Evolutionary conservation across 1,284 basidiomycete species (phyloP).

Genomic region (Pseudozyma sp.): DNA sequence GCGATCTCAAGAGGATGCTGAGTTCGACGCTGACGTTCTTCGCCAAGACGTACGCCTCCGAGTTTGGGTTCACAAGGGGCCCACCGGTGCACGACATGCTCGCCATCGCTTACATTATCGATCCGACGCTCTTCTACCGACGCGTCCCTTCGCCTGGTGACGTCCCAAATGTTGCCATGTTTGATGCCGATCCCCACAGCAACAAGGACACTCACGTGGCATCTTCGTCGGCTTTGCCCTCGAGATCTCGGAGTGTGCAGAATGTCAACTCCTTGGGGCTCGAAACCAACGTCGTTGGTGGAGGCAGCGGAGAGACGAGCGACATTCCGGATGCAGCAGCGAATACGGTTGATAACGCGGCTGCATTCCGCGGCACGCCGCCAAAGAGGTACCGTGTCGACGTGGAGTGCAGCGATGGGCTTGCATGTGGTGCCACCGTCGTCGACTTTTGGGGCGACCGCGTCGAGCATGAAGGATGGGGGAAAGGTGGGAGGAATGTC

Average conservation of each 20-base stretch:
- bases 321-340: slow-evolving; percentile 12
- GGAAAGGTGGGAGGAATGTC: slow-evolving; percentile 54
- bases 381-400: slow-evolving; percentile 56
- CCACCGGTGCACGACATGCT: slow-evolving; percentile 64
- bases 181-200: slow-evolving; percentile 41
- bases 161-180: slow-evolving; percentile 25
- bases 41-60: slow-evolving; percentile 48
- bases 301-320: slow-evolving; percentile 17
- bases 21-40: slow-evolving; percentile 60
- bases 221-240: not conserved
- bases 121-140: slow-evolving; percentile 57
- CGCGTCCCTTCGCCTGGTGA: slow-evolving; percentile 46
- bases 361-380: slow-evolving; percentile 5
- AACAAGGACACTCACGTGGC: slow-evolving; percentile 20
- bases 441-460: slow-evolving; percentile 59
- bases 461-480: slow-evolving; percentile 52
- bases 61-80: slow-evolving; percentile 58
- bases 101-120: slow-evolving; percentile 59
- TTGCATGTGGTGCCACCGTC: slow-evolving; percentile 56
- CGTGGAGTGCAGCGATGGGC: slow-evolving; percentile 51
- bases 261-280: slow-evolving; percentile 28
- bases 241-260: not conserved
- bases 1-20: slow-evolving; percentile 43
- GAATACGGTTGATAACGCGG: slow-evolving; percentile 3
- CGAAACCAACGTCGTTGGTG: slow-evolving; percentile 6